These are phyloP conservation scores for Fusarium ambrosium DNA, from an alignment of 2,329 filamentous ascomycete species.

Conservation along the genomic window DNA sequence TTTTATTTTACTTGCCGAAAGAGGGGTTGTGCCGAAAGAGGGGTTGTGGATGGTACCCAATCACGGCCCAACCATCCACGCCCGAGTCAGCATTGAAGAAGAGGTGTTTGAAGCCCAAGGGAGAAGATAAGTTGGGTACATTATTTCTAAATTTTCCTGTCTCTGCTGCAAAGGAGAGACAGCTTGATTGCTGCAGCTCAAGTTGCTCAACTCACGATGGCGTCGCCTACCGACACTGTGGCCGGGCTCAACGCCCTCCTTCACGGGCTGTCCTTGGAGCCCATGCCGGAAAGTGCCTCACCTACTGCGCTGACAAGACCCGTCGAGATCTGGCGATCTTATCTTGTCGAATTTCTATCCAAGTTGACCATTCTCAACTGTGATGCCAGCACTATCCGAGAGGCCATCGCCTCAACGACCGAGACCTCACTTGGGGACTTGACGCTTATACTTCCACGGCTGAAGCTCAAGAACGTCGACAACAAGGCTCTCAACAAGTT, in stretches of 20 bases:
- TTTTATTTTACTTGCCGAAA: no score
- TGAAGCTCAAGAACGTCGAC: slow-evolving; percentile 20
- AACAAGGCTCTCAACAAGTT: slow-evolving; percentile 17
- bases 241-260: slow-evolving; percentile 19
- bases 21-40: no score
- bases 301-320: slow-evolving; percentile 19
- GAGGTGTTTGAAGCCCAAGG: not conserved
- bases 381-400: slow-evolving; percentile 20
- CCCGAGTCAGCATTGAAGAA: not conserved
- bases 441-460: slow-evolving; percentile 25
- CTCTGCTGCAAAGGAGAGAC: not conserved
- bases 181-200: not conserved
- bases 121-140: not conserved
- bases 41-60: no score
- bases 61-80: not conserved
- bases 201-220: slow-evolving; percentile 1
- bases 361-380: slow-evolving; percentile 12
- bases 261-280: slow-evolving; percentile 17
- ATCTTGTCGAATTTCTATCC: slow-evolving; percentile 17
- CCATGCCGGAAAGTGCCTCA: slow-evolving; percentile 17
- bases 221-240: slow-evolving; percentile 10
- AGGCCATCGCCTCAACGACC: slow-evolving; percentile 28
- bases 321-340: slow-evolving; percentile 30
- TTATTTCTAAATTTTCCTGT: not conserved
- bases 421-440: slow-evolving; percentile 31